Percentiles rank a stretch among this genome's conserved stretches.
phyloP scores from a whole-genome alignment of 2,329 filamentous ascomycete species.

The Aspergillus pseudoterreus region DNA sequence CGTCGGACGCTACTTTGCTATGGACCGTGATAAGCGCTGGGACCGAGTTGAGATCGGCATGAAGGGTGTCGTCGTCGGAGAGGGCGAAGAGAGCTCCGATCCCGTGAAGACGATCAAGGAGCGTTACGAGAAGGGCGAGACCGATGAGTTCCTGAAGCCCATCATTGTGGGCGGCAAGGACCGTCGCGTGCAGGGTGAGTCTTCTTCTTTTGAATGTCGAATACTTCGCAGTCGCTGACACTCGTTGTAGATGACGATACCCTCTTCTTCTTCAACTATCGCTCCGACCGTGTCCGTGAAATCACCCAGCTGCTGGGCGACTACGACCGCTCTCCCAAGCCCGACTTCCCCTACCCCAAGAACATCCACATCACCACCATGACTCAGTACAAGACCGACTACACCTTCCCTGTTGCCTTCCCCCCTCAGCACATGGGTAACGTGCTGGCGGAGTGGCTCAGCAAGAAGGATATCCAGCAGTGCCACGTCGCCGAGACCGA shows the following conservation, averaged over 20 bases:
- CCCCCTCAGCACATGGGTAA: slow-evolving; percentile 94
- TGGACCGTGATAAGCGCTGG: slow-evolving; percentile 99
- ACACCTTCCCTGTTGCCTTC: slow-evolving; percentile 88
- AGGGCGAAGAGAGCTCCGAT: slow-evolving; percentile 82
- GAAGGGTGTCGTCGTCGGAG: slow-evolving; percentile 78
- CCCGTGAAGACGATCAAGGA: slow-evolving; percentile 82
- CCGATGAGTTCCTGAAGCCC: slow-evolving; percentile 96
- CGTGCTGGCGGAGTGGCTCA: slow-evolving; percentile 95
- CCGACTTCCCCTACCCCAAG: slow-evolving; percentile 92
- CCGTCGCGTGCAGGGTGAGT: slow-evolving; percentile 73
- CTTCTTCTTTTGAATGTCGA: background rate
- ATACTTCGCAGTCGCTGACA: slow-evolving; percentile 13
- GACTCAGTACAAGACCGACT: slow-evolving; percentile 97
- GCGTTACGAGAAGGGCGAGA: slow-evolving; percentile 82
- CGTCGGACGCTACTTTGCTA: slow-evolving; percentile 94
- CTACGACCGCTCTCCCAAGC: slow-evolving; percentile 83
- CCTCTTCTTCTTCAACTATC: slow-evolving; percentile 99
- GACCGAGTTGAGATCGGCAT: slow-evolving; percentile 87
- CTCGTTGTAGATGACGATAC: slow-evolving; percentile 70
- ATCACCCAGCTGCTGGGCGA: slow-evolving; percentile 91
- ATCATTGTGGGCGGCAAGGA: slow-evolving; percentile 91
- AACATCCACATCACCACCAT: slow-evolving; percentile 86
- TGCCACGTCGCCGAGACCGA: slow-evolving; percentile 98
- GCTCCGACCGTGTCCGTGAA: slow-evolving; percentile 93
- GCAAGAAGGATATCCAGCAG: slow-evolving; percentile 84